These are phyloP conservation scores for Backusella morwellensis DNA, from an alignment of 192 early-diverging fungal species.

Conservation along the genomic window DNA sequence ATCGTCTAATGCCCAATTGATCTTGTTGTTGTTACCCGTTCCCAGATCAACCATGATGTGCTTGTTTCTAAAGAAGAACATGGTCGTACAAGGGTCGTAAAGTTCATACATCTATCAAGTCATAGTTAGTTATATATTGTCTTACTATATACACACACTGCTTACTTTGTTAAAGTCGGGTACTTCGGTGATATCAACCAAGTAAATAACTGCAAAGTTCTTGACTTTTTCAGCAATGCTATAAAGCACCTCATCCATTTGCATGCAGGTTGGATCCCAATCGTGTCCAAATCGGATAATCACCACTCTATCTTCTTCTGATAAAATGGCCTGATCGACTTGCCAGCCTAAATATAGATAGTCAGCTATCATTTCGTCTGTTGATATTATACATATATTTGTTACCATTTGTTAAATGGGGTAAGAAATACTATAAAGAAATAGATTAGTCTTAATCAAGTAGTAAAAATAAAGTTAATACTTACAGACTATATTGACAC, in stretches of 20 bases:
- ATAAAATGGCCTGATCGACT: slow-evolving; percentile 97
- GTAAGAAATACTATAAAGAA: slow-evolving; percentile 50
- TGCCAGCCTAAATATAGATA: slow-evolving; percentile 71
- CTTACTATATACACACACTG: neutral
- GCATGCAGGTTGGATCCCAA: slow-evolving; percentile 91
- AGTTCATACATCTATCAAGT: slow-evolving; percentile 93
- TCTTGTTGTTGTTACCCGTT: slow-evolving; percentile 99
- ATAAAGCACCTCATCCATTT: slow-evolving; percentile 96
- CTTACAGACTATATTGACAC: neutral
- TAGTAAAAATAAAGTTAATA: neutral
- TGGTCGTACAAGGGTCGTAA: slow-evolving; percentile 96
- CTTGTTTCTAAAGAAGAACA: slow-evolving; percentile 97
- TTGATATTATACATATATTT: neutral
- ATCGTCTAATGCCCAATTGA: slow-evolving; percentile 94
- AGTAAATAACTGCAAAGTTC: slow-evolving; percentile 97
- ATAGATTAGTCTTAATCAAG: neutral
- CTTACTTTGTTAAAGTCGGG: slow-evolving; percentile 83
- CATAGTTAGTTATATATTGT: neutral
- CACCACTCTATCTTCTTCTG: slow-evolving; percentile 97
- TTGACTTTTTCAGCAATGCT: slow-evolving; percentile 92
- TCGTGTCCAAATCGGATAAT: slow-evolving; percentile 97
- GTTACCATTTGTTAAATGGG: slow-evolving; percentile 61
- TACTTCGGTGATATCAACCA: slow-evolving; percentile 94
- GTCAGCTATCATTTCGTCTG: neutral
- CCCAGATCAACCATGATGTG: slow-evolving; percentile 99